Base-by-base conservation (phyloP, 2,329 filamentous ascomycete genomes). In the Ophiostoma perfectum region DNA sequence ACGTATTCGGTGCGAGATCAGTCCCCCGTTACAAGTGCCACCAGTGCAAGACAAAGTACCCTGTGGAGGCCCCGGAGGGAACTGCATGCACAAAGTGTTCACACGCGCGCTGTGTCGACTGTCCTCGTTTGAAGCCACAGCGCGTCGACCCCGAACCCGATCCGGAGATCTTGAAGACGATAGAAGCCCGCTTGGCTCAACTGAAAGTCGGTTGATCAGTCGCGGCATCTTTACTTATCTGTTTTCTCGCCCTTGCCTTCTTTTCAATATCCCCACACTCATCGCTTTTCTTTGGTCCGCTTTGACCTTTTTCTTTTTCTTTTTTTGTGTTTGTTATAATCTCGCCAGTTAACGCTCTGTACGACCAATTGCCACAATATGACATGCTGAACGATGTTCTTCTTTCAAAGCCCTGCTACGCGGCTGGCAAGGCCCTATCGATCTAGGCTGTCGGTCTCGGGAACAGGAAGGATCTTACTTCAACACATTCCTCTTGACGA, bases 101-200 rank as follows among this genome's bases (percentile, higher is more conserved):
- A 1, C 84, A 89, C 73, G 78, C 82, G 70, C 86, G 87, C 72
- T 88, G 88, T 73, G 78, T 81, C 2, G 78, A 82, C 67, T 91
- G 88, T 74, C 81, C 82, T 16, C 82, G 89, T 65, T 80, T 82
- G 70, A 83, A 82, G 68, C 84, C 86, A 14, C 84, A 83, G 72
- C 87, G 85, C 74, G 81, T 86, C 41, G 86, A 89, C 67, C 85
- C 84, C 0, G 81, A 84, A 73, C 85, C 84, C 2, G 86, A 90
- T 74, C 86, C 86, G 0, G 84, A 86, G 11, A 77, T 90, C 5
- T 73, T 90, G 67, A 82, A 81, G 74, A 81, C 79, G 64, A 79
- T 90, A 27, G 83, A 88, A 72, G 82, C 79, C 66, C 87, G 83
- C 71, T 77, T 90, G 65, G 79, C 80, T 66, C 75, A 74, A 39